Evolutionary conservation across 164 flowering plant species (phyloP), one percentile per base, ranked within the genome.

Genomic region (Piper longum): DNA sequence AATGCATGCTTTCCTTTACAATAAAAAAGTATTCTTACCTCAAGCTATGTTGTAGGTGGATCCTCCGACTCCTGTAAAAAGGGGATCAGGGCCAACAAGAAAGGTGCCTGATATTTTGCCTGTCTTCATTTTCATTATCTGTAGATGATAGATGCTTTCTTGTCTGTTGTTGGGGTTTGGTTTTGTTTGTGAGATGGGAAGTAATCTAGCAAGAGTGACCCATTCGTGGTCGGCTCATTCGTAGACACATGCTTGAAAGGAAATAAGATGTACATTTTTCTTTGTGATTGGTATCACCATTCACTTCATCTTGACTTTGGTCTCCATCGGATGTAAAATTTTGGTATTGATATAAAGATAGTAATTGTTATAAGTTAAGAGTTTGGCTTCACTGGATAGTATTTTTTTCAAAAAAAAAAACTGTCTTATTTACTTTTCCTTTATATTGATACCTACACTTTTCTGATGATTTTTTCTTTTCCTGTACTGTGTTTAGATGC

Each of bases 41-140:
- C 36, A 26, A 26, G 36, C 64, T 18, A 62, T 64, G 44, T 65
- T 52, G 11, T 63, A 86, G 92, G 61, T 81, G 77, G 72, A 76
- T 72, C 78, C 83, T 66, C 85, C 92, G 56, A 60, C 75, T 18
- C 69, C 80, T 2, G 67, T 79, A 73, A 78, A 78, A 75, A 73
- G 74, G 71, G 79, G 85, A 41, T 82, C 87, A 56, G 89, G 88
- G 64, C 78, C 77, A 40, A 76, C 81, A 26, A 57, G 92, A 62
- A 86, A 86, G 92, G 92, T 86, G 72, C 60, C 74, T 67, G 11
- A 56, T 60, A 48, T 39, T 44, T 36, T 61, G 36, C 36, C 18
- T 48, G 52, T 48, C 52, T 9, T 48, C 12, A 48, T 48, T 9
- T 5, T 48, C 52, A 9, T 9, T 48, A 48, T 8, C 52, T 48